Evolutionary conservation across 2,329 filamentous ascomycete species (phyloP), one percentile per base, ranked within the genome.

Genomic region (Colletotrichum sp.): DNA sequence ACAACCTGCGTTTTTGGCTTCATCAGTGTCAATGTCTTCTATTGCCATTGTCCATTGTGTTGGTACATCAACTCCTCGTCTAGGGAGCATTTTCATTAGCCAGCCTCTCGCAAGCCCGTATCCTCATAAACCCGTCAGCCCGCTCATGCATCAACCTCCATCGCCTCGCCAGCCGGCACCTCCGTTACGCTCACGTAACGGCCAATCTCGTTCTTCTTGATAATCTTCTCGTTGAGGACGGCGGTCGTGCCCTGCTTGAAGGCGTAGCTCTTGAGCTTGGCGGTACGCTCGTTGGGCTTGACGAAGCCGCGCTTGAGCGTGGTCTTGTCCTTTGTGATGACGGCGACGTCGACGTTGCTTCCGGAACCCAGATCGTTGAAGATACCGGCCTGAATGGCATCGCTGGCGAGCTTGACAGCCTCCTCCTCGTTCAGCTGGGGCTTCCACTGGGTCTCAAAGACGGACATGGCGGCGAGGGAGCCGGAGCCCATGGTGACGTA

Each of bases 401-500:
- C 93, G 72, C 94, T 91, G 83, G 93, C 93, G 78, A 98, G 89
- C 82, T 93, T 92, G 75, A 98, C 89, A n/a, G 96, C 96, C 66
- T 94, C 94, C 48, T 98, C 94, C 80, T 92, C 90, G 78, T 91
- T 94, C 84, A 98, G 85, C 77, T 92, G 87, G 9, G 92, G 88
- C 90, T 96, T 95, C 98, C 98, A 99, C 87, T 94, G 93, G 66
- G 96, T 98, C 90, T 99, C 97, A 83, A 99, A 99, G 67, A 99
- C 94, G 36, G 95, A 95, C 97, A 99, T 99, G 83, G 97, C 97
- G 32, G 97, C 97, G 79, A 99, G 89, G 64, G 95, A 98, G 78
- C 97, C 97, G 28, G 95, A 98, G 71, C 97, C 97, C 97, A 99
- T 99, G 79, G 98, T 99, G 80, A 99, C 98, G 86, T 99, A 99